Base-by-base conservation (phyloP, 176 grass and related monocot genomes). In the Musa schizocarpa region DNA sequence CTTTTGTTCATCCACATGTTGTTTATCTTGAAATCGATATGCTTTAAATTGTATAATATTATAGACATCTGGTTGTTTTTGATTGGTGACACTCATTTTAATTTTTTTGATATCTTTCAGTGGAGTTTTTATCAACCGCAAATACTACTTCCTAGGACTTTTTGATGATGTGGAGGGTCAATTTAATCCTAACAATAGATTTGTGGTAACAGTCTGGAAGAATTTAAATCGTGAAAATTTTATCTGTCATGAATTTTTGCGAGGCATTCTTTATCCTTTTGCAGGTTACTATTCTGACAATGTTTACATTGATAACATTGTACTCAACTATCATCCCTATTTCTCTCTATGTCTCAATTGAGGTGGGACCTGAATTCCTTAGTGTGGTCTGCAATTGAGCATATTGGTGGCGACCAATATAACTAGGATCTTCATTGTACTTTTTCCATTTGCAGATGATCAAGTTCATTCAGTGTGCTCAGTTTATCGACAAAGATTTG, bases 301-400 rank as follows among this genome's bases (percentile, higher is more conserved):
- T 99, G 96, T 94, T 99, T 86, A 99, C 96, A 68, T 85, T 99
- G 52, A 94, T 99, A 86, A 99, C 96, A 72, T 76, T 99, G 48
- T 99, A 99, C 72, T 99, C 96, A 65, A 94, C 96, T 0, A 95
- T 99, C 85, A 99, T 99, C 68, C 96, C 96, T n/a, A 99, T 99
- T 87, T 99, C 96, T 87, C 91, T 99, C 75, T 99, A 99, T 25
- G 96, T 99, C 22, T 99, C 96, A 52, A 99, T 99, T 81, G 96
- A 99, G 96, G 96, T 99, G 87, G 65, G 51, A 23, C 62, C 49
- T 72, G 17, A 74, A 69, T 67, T 54, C 34, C 34, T 43, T 43
- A 43, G 34, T 43, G 34, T 43, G 34, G 34, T 43, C 34, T 43
- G 34, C 34, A 43, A 43, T 43, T 43, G 34, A 43, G 34, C 34